Base-by-base conservation (phyloP, 306 rosid species). In the Cyamopsis tetragonoloba region DNA sequence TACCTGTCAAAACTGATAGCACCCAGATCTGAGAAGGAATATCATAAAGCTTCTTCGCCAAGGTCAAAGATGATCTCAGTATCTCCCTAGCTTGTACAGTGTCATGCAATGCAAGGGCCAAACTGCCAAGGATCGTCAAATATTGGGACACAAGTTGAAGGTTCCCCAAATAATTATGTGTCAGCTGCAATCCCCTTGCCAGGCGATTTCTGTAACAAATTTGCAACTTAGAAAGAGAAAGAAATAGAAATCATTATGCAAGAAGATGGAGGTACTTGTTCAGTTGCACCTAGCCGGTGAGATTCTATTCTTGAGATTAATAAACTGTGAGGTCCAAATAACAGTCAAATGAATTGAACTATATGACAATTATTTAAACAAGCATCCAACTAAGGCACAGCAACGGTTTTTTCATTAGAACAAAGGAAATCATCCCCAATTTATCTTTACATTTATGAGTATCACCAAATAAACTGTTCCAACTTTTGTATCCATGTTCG, bases 11-110 rank as follows among this genome's bases (percentile, higher is more conserved):
- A 68, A 88, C 91, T 67, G 98, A 88, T 55, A 93, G 95, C 73
- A 93, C 97, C 97, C 96, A 86, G 44, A 89, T 87, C 85, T 93
- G 97, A 58, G 98, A 82, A 49, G 98, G 98, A 78, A 86, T 73
- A 73, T 93, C 98, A 77, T 64, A 89, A 77, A 93, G 96, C 77
- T 93, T 93, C 84, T 93, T 93, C 24, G 98, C 97, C 87, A 93
- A 84, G 66, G 98, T 93, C 72, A 93, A 73, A 57, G 98, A 86
- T 53, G 98, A 93, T 82, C 83, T 93, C 84, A 93, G 68, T 58
- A 93, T 89, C 87, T 93, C 97, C 86, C 97, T 86, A 35, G 98
- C 96, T 74, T 93, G 98, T 68, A 61, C 84, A 19, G 91, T 75
- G 68, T 93, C 98, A 77, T 82, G 97, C 62, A 93, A 78, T 30